Percentiles rank a stretch among this genome's conserved stretches.
These are phyloP conservation scores for Colletotrichum lindemuthianum DNA, from an alignment of 2,329 filamentous ascomycete genomes.

Conservation along the genomic window DNA sequence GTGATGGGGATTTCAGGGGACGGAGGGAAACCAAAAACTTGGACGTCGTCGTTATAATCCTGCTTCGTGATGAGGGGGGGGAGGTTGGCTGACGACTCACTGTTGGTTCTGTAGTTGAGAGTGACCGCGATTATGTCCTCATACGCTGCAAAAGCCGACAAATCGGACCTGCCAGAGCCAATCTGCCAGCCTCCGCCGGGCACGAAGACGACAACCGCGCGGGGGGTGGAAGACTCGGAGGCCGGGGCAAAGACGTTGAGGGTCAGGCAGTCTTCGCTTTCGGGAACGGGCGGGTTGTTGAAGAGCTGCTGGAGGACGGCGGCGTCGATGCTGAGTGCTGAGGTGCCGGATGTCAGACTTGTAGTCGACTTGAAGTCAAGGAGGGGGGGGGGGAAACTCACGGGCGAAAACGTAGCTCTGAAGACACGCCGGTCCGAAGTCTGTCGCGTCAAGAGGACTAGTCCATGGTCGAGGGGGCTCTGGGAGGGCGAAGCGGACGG, in stretches of 20 bases:
- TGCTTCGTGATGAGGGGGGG: neutral
- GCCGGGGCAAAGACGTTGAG: slow-evolving; percentile 42
- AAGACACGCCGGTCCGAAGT: slow-evolving; percentile 14
- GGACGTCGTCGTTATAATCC: neutral
- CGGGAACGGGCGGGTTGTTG: slow-evolving; percentile 28
- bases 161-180: slow-evolving; percentile 38
- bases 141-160: slow-evolving; percentile 41
- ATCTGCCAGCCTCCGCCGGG: slow-evolving; percentile 41
- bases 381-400: too few species aligned
- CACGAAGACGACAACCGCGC: slow-evolving; percentile 41
- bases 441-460: neutral
- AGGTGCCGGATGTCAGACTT: neutral
- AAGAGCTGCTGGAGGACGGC: slow-evolving; percentile 39
- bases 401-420: slow-evolving; percentile 10
- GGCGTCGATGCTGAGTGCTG: slow-evolving; percentile 37
- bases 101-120: slow-evolving; percentile 42
- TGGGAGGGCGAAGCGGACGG: slow-evolving; percentile 37
- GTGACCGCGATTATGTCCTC: slow-evolving; percentile 42
- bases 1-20: neutral
- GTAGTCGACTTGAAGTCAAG: too few species aligned
- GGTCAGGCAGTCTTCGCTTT: slow-evolving; percentile 44
- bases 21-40: slow-evolving; percentile 39
- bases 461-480: slow-evolving; percentile 5
- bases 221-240: neutral
- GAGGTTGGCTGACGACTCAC: slow-evolving; percentile 20